Conservation (phyloP, 2,329 filamentous ascomycete genomes). For the Diplodia sapinea region DNA sequence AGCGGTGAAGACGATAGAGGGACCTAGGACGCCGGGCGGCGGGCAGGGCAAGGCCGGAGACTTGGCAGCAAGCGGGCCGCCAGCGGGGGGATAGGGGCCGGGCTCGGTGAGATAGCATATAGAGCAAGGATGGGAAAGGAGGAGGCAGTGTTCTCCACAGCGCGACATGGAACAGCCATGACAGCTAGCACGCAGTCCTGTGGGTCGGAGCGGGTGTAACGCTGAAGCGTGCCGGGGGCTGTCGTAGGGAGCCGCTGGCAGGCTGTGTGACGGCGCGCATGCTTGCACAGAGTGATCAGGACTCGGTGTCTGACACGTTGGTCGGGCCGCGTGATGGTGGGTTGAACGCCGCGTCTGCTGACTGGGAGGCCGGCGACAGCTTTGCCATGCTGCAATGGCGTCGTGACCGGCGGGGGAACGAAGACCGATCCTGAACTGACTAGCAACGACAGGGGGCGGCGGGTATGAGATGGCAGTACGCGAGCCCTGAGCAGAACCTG, state of each 20-base stretch:
- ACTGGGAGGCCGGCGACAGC: neutral
- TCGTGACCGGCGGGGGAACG: slow-evolving; percentile 5
- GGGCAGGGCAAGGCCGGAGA: slow-evolving; percentile 6
- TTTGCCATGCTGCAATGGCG: slow-evolving; percentile 2
- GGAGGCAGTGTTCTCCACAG: slow-evolving; percentile 24
- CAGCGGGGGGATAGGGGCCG: slow-evolving; percentile 6
- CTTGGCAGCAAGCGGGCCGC: slow-evolving; percentile 24
- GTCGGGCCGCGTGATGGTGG: slow-evolving; percentile 18
- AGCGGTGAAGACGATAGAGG: slow-evolving; percentile 23
- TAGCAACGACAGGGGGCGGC: slow-evolving; percentile 4
- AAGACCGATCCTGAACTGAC: slow-evolving; percentile 24
- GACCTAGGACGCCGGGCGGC: neutral
- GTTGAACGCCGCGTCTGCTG: slow-evolving; percentile 18
- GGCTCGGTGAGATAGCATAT: neutral
- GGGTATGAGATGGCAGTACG: neutral
- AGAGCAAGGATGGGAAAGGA: slow-evolving; percentile 13
- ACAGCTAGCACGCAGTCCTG: slow-evolving; percentile 12
- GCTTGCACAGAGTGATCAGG: slow-evolving; percentile 20
- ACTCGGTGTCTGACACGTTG: slow-evolving; percentile 28
- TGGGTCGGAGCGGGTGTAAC: slow-evolving; percentile 30
- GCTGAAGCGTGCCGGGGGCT: neutral
- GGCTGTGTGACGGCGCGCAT: slow-evolving; percentile 14
- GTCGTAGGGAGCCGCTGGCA: neutral
- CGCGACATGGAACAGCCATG: slow-evolving; percentile 12
- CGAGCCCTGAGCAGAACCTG: neutral